Evolutionary conservation across 2,329 filamentous ascomycete species (phyloP).

Genomic region (Stenocarpella maydis): DNA sequence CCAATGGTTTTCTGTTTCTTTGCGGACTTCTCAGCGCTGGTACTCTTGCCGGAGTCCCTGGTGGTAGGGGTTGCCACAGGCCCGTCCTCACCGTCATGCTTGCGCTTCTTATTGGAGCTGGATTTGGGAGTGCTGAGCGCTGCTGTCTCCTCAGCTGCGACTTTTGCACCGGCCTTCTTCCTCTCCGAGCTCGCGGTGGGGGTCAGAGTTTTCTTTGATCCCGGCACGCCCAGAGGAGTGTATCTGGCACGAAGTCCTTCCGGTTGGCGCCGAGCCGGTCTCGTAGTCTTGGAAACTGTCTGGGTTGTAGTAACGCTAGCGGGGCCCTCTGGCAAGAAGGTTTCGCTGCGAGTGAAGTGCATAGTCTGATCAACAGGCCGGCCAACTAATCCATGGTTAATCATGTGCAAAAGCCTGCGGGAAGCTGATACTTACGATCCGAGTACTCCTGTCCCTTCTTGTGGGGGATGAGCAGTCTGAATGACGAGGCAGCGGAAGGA

Average conservation of each 20-base stretch:
- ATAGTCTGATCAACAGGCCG: conserved; percentile 65
- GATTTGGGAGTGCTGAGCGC: conserved; percentile 35
- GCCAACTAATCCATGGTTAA: conserved; percentile 46
- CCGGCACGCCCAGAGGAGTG: conserved; percentile 67
- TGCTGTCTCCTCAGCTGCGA: conserved; percentile 32
- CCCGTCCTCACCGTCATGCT: conserved; percentile 45
- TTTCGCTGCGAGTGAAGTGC: conserved; percentile 61
- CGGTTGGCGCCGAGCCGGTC: conserved; percentile 69
- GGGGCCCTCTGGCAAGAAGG: conserved; percentile 32
- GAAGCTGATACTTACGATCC: background rate
- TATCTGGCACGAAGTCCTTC: conserved; percentile 73
- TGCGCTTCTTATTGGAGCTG: conserved; percentile 50
- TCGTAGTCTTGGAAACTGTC: conserved; percentile 50
- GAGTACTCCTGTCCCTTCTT: conserved; percentile 52
- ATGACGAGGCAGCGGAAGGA: conserved; percentile 57
- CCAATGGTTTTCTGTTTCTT: conserved; percentile 35
- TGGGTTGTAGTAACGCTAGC: conserved; percentile 48
- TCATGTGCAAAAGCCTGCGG: conserved; percentile 37
- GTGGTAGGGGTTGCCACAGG: conserved; percentile 30
- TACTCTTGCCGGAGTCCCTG: conserved; percentile 33
- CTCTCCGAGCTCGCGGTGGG: conserved; percentile 19
- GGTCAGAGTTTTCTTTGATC: conserved; percentile 39
- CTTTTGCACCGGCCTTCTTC: conserved; percentile 27
- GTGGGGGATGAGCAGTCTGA: conserved; percentile 69
- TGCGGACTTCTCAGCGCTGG: conserved; percentile 34